Evolutionary conservation across 2,329 filamentous ascomycete species (phyloP), one percentile per base, ranked within the genome.

Genomic region (Ascochyta lentis): DNA sequence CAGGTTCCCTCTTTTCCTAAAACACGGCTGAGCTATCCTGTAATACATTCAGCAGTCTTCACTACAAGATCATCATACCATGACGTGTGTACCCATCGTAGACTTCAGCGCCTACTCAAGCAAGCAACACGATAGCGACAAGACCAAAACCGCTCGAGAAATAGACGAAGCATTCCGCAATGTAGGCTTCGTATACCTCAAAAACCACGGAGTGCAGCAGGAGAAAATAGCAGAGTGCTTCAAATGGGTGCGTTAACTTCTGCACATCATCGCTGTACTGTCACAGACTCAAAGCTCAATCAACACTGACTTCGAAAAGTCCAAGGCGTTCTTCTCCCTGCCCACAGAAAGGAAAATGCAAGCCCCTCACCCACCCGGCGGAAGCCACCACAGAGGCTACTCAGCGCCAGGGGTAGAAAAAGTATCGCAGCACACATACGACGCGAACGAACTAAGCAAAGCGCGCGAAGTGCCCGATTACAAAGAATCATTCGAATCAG

Each of bases 131-230:
- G 24, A 61, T n/a, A 66, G 66, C 5, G 65, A 67, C 26, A 59
- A 60, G 35, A 34, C 56, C 38, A n/a, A 38, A 1, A 58, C 73
- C 2, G 74, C 75, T 1, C 45, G 59, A 22, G 50, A 74, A n/a
- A 73, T 79, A 19, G 76, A 78, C 50, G 49, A 66, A 6, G 77
- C 76, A 0, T 77, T 78, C 27, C 67, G 67, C 16, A 63, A 61
- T 6, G 67, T 75, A 8, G 77, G 78, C 2, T 80, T 80, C 54
- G 77, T 78, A 34, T 78, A 78, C 54, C 64, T 80, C 26, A 69
- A 63, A 47, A 76, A 77, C 40, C 75, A 79, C 50, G 75, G 74
- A 2, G 58, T 80, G 0, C 49, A 61, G 3, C 62, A 64, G 33
- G 62, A 71, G 26, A 54, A 60, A 29, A 64, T 78, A 1, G 62